These are phyloP conservation scores for Solanum virginianum DNA, from an alignment of 257 asterid genomes.

Conservation along the genomic window DNA sequence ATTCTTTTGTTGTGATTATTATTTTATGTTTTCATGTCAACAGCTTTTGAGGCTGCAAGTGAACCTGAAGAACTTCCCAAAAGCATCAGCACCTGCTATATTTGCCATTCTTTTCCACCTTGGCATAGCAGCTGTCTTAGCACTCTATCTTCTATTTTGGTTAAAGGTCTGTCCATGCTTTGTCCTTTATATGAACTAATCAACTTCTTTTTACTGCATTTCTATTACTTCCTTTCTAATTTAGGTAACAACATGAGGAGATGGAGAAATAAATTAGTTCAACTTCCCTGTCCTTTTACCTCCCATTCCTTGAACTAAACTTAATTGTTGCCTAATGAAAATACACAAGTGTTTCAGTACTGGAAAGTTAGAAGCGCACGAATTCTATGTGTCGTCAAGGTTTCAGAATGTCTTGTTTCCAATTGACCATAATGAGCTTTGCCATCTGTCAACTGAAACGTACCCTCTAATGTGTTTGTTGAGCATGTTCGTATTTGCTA, in stretches of 20 bases:
- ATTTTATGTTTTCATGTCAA: conserved; percentile 2
- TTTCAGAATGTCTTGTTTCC: background rate
- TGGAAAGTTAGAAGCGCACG: background rate
- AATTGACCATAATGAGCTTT: background rate
- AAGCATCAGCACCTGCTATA: conserved; percentile 43
- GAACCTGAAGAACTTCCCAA: conserved; percentile 77
- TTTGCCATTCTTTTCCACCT: conserved; percentile 73
- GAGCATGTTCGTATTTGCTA: background rate
- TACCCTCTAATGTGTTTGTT: background rate
- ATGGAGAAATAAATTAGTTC: background rate
- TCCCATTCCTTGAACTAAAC: background rate
- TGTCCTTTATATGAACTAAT: background rate
- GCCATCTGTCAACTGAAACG: background rate
- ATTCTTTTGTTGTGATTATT: background rate
- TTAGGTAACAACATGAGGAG: background rate
- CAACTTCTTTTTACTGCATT: background rate
- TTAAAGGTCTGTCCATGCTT: conserved; percentile 47
- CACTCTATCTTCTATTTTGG: conserved; percentile 79
- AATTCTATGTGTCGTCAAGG: background rate
- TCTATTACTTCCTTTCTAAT: background rate
- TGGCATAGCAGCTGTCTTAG: conserved; percentile 81
- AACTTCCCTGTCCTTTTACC: background rate
- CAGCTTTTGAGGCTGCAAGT: conserved; percentile 68
- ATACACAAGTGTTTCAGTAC: background rate
- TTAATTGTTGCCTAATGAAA: background rate